Percentiles rank a stretch among this genome's conserved stretches.
phyloP scores from a whole-genome alignment of 176 grass and related monocot species.

The Rhynchospora pubera region DNA sequence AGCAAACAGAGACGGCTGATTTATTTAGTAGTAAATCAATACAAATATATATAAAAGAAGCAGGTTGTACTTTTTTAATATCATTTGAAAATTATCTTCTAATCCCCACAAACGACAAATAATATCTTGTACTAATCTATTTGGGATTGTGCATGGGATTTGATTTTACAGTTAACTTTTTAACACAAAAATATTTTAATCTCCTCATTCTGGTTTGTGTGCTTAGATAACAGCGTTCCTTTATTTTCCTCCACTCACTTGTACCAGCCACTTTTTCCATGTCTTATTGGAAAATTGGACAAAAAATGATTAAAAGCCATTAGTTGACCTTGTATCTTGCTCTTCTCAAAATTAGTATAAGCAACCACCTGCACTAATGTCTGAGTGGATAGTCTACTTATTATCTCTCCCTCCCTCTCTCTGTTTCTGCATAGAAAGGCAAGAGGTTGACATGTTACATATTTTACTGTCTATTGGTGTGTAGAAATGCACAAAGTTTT shows the following conservation, averaged over 20 bases:
- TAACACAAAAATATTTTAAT: neutral
- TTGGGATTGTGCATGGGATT: neutral
- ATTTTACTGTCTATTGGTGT: neutral
- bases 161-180: neutral
- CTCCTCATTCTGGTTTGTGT: neutral
- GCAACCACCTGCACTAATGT: neutral
- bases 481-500: neutral
- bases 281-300: neutral
- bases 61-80: neutral
- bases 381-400: neutral
- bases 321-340: too few species aligned
- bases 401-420: neutral
- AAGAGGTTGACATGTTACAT: neutral
- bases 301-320: neutral
- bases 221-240: neutral
- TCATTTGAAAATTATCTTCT: conserved; percentile 16
- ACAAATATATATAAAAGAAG: neutral
- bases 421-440: neutral
- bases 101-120: conserved; percentile 17
- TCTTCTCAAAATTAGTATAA: too few species aligned
- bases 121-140: conserved; percentile 1
- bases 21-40: neutral
- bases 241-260: neutral
- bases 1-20: neutral
- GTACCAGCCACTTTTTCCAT: neutral